Conservation (phyloP, 257 asterid species). For the Nicotiana benthamiana region DNA sequence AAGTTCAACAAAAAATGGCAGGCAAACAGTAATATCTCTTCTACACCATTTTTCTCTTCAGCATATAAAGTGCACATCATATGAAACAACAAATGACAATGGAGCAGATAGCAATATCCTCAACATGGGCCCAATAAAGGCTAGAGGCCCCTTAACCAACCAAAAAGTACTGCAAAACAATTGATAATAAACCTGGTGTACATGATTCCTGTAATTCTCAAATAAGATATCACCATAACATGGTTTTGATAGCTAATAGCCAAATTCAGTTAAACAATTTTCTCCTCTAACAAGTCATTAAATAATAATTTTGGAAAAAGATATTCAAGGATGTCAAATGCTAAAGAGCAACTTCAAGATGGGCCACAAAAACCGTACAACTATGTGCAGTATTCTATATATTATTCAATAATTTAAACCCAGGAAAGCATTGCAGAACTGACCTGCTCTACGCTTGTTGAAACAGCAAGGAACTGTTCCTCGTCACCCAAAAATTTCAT, state of each 20-base stretch:
- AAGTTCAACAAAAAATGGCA: background rate
- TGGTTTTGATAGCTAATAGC: background rate
- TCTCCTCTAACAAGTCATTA: background rate
- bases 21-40: background rate
- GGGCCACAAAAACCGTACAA: background rate
- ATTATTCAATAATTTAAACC: background rate
- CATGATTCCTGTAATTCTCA: background rate
- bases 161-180: background rate
- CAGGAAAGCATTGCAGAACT: constrained; percentile 7
- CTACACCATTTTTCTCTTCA: background rate
- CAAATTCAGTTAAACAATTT: background rate
- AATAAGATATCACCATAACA: background rate
- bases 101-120: background rate
- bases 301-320: background rate
- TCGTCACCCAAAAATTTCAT: constrained; percentile 95
- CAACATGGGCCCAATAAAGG: background rate
- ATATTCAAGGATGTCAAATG: background rate
- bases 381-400: background rate
- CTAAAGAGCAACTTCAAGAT: background rate
- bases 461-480: constrained; percentile 84
- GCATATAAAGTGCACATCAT: background rate
- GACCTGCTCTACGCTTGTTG: constrained; percentile 94
- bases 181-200: background rate
- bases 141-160: background rate
- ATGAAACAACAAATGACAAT: background rate